Conservation (phyloP, 2,329 filamentous ascomycete species). For the Arthrobotrys iridis region DNA sequence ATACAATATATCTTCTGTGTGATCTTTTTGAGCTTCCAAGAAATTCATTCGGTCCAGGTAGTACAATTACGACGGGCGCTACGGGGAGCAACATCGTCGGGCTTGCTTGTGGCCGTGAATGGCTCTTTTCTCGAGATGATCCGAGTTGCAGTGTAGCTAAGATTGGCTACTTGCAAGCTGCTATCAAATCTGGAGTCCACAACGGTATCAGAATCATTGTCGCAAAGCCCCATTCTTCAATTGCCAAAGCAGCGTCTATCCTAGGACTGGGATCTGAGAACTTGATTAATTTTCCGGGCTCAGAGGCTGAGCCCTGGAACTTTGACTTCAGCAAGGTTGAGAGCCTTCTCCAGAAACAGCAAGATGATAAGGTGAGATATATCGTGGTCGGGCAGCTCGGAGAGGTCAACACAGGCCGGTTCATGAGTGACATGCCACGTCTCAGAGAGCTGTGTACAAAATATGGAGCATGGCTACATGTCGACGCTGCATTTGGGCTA, state of each 20-base stretch:
- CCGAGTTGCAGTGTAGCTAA: constrained; percentile 69
- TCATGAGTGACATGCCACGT: constrained; percentile 67
- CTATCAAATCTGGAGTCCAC: constrained; percentile 70
- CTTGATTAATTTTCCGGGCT: constrained; percentile 70
- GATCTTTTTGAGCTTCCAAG: constrained; percentile 73
- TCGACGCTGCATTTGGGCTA: constrained; percentile 88
- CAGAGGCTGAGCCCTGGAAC: constrained; percentile 70
- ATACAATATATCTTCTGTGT: constrained; percentile 74
- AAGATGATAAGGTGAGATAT: constrained; percentile 66
- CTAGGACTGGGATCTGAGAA: constrained; percentile 78
- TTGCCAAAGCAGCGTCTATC: constrained; percentile 83
- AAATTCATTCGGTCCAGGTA: constrained; percentile 68
- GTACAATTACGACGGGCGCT: constrained; percentile 71
- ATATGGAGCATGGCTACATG: constrained; percentile 83
- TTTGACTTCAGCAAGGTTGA: constrained; percentile 76
- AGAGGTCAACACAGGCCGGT: constrained; percentile 90
- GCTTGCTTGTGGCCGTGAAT: constrained; percentile 76
- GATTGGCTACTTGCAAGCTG: constrained; percentile 74
- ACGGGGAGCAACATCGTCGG: constrained; percentile 74
- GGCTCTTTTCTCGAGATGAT: constrained; percentile 64
- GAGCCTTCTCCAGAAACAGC: constrained; percentile 64
- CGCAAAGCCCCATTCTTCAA: constrained; percentile 82
- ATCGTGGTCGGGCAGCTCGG: constrained; percentile 85
- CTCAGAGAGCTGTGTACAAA: constrained; percentile 76
- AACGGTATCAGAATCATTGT: constrained; percentile 78